A percentile compares a stretch with the other conserved stretches of the same genome.
phyloP scores from a whole-genome alignment of 2,329 filamentous ascomycete genomes.

The Westerdykella aurantiaca region DNA sequence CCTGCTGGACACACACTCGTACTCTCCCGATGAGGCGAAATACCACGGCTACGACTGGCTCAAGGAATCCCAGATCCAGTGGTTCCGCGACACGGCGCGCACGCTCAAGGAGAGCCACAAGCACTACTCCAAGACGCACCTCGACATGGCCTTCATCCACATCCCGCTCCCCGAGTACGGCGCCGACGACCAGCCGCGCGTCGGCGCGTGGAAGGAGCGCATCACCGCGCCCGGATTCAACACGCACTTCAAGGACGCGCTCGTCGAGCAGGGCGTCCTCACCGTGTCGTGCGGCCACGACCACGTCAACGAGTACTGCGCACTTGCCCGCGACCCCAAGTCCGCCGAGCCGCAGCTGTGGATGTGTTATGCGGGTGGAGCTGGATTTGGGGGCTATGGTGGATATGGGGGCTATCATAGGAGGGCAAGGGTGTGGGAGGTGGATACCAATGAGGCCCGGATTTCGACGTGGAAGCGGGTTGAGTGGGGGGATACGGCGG shows the following conservation, averaged over 20 bases:
- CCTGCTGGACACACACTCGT: constrained; percentile 85
- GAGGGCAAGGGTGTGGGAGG: constrained; percentile 80
- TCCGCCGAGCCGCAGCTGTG: constrained; percentile 57
- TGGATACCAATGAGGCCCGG: constrained; percentile 84
- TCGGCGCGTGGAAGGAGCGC: constrained; percentile 72
- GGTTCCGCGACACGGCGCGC: constrained; percentile 78
- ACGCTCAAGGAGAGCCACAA: constrained; percentile 64
- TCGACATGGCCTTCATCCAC: constrained; percentile 96
- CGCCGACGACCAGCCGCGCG: constrained; percentile 46
- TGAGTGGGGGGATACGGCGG: constrained; percentile 56
- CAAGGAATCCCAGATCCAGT: constrained; percentile 87
- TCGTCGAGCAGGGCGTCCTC: constrained; percentile 77
- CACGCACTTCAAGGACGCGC: constrained; percentile 83
- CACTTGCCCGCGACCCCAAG: constrained; percentile 51
- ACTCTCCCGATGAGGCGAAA: constrained; percentile 81
- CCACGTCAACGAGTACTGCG: constrained; percentile 95
- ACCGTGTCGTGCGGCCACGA: constrained; percentile 93
- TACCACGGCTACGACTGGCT: constrained; percentile 97
- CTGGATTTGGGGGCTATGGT: constrained; percentile 90
- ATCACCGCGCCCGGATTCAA: constrained; percentile 88
- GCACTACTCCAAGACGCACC: constrained; percentile 84
- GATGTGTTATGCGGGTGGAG: constrained; percentile 97
- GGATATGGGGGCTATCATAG: constrained; percentile 83
- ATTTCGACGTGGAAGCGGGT: constrained; percentile 90
- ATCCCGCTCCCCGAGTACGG: constrained; percentile 91